Evolutionary conservation across 495 filamentous ascomycete species (phyloP), one percentile per base, ranked within the genome.

Genomic region (Penicillium chermesinum): DNA sequence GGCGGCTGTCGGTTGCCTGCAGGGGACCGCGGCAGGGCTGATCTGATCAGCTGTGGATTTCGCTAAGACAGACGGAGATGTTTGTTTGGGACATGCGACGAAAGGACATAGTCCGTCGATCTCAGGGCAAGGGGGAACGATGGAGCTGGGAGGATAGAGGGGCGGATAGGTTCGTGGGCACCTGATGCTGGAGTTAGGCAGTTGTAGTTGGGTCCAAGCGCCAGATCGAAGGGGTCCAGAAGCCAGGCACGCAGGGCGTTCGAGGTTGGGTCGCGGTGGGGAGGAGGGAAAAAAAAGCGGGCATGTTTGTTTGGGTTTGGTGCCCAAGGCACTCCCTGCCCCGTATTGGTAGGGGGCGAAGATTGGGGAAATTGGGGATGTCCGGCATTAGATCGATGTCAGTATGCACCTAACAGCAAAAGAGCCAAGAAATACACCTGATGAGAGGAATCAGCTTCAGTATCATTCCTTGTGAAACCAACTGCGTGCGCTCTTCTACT

Each of bases 201-300:
- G 49, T 63, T 48, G 60, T 57, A 55, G 49, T 52, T 48, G 37
- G 60, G 60, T 54, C 60, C 57, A 57, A 61, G 60, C 57, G 59
- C 47, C 16, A 55, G 41, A 49, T 55, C 49, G 36, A 48, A 59
- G 47, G 48, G 50, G 22, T 49, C 60, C 10, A 30, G 25, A 30
- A 30, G 25, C 25, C 25, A 30, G 25, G n/a, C n/a, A n/a, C n/a
- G n/a, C 25, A 30, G 25, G 10, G 10, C 25, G 10, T 30, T 30
- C 25, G 25, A 10, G 25, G 4, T 30, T 30, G 25, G 25, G 25
- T 30, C 25, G 10, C 5, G 25, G 25, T 30, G 25, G 25, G 25
- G 25, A 30, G 4, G 25, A 30, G 10, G 25, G 25, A 30, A 30
- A 30, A 30, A 30, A 30, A 30, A 30, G 25, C 25, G 25, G 25